These are phyloP conservation scores for Wolfiporia cocos DNA, from an alignment of 1,284 basidiomycete species.

Conservation along the genomic window DNA sequence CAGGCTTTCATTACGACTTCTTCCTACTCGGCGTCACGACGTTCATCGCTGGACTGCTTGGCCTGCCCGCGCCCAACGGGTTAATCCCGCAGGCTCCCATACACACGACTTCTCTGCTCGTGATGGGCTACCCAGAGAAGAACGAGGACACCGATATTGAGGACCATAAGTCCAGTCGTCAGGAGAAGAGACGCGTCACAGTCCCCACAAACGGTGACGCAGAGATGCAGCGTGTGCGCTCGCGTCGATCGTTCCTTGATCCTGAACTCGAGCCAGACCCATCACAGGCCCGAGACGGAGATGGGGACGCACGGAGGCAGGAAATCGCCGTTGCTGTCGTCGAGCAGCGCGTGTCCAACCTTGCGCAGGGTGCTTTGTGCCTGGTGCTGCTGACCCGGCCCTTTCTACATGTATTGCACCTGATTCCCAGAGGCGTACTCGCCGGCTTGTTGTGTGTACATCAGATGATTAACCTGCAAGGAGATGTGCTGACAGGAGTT, in stretches of 20 bases:
- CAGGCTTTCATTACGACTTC: slow-evolving; percentile 90
- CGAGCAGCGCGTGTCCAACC: slow-evolving; percentile 86
- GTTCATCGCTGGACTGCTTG: slow-evolving; percentile 86
- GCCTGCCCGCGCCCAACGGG: slow-evolving; percentile 91
- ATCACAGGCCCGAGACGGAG: slow-evolving; percentile 19
- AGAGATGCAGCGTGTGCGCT: slow-evolving; percentile 9
- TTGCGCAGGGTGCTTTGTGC: slow-evolving; percentile 79
- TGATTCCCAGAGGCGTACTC: slow-evolving; percentile 73
- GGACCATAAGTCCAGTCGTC: slow-evolving; percentile 14
- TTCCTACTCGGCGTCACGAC: slow-evolving; percentile 90
- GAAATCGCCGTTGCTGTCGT: slow-evolving; percentile 78
- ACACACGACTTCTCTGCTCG: slow-evolving; percentile 81
- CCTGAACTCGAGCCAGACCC: slow-evolving; percentile 26
- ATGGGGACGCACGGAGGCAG: slow-evolving; percentile 21
- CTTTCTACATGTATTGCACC: slow-evolving; percentile 71
- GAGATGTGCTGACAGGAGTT: slow-evolving; percentile 16
- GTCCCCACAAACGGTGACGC: slow-evolving; percentile 3
- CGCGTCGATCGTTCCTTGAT: slow-evolving; percentile 18
- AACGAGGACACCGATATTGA: slow-evolving; percentile 38
- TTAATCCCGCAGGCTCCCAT: slow-evolving; percentile 96
- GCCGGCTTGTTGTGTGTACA: slow-evolving; percentile 66
- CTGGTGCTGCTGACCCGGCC: slow-evolving; percentile 78
- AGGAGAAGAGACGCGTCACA: slow-evolving; percentile 8
- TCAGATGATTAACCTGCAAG: too few species aligned
- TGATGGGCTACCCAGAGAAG: slow-evolving; percentile 55